Evolutionary conservation across 2,329 filamentous ascomycete genomes (phyloP), one percentile per base, ranked within the genome.

Genomic region (Microsporum canis): DNA sequence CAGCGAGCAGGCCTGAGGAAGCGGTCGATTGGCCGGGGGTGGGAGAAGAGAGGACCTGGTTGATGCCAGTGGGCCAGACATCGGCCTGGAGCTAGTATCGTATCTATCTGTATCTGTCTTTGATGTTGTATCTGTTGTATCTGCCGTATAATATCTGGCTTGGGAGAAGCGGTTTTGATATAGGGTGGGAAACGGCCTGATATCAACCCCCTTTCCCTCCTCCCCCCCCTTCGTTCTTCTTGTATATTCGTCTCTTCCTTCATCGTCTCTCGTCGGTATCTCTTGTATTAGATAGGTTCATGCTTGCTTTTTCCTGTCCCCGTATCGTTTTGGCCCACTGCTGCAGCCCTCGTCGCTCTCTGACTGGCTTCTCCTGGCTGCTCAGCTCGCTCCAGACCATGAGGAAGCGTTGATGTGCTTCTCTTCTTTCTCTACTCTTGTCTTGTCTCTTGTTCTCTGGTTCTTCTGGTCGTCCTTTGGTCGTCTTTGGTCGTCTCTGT

Each of bases 11-110:
- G 49, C 49, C 49, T 31, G 49, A n/a, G 27, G 27, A 23, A 53
- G 27, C 49, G 49, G 27, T 53, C 49, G 49, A 53, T 53, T 53
- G 49, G 49, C 49, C 49, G 49, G 49, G 49, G 49, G 27, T 34
- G 45, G 39, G 39, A 43, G 39, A 43, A 43, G 39, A n/a, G 23
- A 51, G 45, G 45, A 31, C 49, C 49, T 53, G 49, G 49, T 53
- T 31, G 45, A 53, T 53, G 49, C 49, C 27, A 17, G 45, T 51
- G 49, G 49, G 31, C 49, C 27, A 53, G 49, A n/a, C 45, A 51
- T 27, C 27, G 39, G 38, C 39, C 17, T 43, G 39, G 39, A 43
- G 39, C 45, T 51, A 51, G 45, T 51, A 51, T 51, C 45, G 45
- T 51, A 51, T 51, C 45, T 51, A 10, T 17, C 34, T 5, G 34